These are phyloP conservation scores for Leccinum insolens DNA, from an alignment of 1,284 basidiomycete genomes.

Conservation along the genomic window DNA sequence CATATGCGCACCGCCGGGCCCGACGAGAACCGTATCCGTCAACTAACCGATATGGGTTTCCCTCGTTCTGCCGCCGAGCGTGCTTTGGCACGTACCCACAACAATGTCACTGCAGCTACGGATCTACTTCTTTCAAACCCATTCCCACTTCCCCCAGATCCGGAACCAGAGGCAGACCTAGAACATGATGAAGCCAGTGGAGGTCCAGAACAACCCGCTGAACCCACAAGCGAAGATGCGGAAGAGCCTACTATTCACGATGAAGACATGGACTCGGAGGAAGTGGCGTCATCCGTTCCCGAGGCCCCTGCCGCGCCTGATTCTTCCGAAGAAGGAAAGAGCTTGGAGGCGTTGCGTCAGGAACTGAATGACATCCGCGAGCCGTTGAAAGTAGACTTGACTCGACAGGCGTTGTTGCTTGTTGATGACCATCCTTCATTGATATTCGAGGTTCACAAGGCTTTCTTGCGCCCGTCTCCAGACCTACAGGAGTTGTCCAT, in stretches of 20 bases:
- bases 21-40: constrained; percentile 77
- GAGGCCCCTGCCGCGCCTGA: constrained; percentile 12
- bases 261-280: constrained; percentile 34
- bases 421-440: constrained; percentile 88
- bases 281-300: constrained; percentile 21
- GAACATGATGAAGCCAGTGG: constrained; percentile 36
- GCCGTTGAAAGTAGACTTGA: constrained; percentile 65
- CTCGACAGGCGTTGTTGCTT: constrained; percentile 71
- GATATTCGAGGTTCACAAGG: constrained; percentile 86
- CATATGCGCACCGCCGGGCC: constrained; percentile 51
- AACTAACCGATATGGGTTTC: constrained; percentile 97
- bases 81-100: constrained; percentile 83
- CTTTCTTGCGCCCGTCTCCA: constrained; percentile 69
- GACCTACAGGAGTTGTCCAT: constrained; percentile 46
- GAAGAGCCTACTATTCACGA: constrained; percentile 30
- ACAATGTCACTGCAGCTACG: constrained; percentile 89
- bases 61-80: constrained; percentile 81
- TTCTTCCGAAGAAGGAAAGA: constrained; percentile 44
- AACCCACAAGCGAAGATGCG: constrained; percentile 29
- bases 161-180: constrained; percentile 57
- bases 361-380: constrained; percentile 73
- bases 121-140: constrained; percentile 88
- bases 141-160: constrained; percentile 68
- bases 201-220: constrained; percentile 31
- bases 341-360: constrained; percentile 60